These are phyloP conservation scores for Gyromitra esculenta DNA, from an alignment of 2,329 filamentous ascomycete genomes.

Conservation along the genomic window DNA sequence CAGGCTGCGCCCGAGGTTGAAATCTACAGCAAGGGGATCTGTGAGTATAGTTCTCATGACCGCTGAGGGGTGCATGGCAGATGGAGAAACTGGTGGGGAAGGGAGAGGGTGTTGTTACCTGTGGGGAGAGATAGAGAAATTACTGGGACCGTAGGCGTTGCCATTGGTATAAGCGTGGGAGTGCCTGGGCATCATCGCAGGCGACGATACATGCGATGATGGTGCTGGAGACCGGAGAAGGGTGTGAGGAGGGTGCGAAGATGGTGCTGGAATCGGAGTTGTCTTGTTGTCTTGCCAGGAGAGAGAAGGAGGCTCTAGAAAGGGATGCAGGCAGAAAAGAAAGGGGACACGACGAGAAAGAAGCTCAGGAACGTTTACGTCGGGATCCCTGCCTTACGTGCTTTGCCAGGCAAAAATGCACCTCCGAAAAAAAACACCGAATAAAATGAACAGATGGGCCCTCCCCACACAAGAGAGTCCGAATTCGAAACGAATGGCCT, in stretches of 20 bases:
- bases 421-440: neutral
- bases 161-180: conserved; percentile 81
- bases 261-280: conserved; percentile 12
- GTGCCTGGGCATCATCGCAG: conserved; percentile 87
- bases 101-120: conserved; percentile 66
- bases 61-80: conserved; percentile 18
- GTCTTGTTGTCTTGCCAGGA: conserved; percentile 33
- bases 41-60: conserved; percentile 51
- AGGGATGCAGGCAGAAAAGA: conserved; percentile 49
- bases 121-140: conserved; percentile 88
- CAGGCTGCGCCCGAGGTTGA: conserved; percentile 80
- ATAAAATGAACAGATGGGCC: neutral
- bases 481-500: conserved; percentile 21
- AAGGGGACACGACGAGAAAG: conserved; percentile 38
- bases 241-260: neutral
- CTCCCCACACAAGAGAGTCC: conserved; percentile 8
- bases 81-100: neutral
- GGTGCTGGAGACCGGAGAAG: conserved; percentile 10
- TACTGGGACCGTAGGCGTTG: conserved; percentile 74
- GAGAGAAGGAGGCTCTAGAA: conserved; percentile 43
- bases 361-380: conserved; percentile 35
- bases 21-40: conserved; percentile 69
- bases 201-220: conserved; percentile 55
- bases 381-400: conserved; percentile 18
- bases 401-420: neutral